Evolutionary conservation across 106 monocot species (phyloP).

Genomic region (Dendrobium nobile): DNA sequence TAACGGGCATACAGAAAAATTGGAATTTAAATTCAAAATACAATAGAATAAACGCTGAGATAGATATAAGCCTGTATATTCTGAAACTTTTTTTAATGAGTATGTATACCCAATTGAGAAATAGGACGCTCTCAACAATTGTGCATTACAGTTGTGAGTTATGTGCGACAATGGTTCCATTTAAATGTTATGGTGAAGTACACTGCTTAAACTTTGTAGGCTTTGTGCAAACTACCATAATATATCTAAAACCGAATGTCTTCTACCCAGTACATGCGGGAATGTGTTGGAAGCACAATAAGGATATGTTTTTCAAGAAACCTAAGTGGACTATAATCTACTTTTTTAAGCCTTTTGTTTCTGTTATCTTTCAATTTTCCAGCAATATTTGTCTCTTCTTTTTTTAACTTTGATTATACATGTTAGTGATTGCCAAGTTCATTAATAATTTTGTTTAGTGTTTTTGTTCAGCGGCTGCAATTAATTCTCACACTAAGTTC

Average conservation of each 20-base stretch:
- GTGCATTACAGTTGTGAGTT: background rate
- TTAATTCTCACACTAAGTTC: slow-evolving; percentile 46
- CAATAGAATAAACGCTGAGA: background rate
- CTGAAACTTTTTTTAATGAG: background rate
- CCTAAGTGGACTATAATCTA: slow-evolving; percentile 14
- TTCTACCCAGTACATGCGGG: slow-evolving; percentile 47
- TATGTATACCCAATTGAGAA: background rate
- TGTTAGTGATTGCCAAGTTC: background rate
- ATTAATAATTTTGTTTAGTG: slow-evolving; percentile 7
- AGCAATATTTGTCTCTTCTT: background rate
- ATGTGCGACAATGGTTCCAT: background rate
- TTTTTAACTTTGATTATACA: background rate
- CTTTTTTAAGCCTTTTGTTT: background rate
- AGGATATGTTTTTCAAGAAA: slow-evolving; percentile 54
- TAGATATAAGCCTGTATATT: background rate
- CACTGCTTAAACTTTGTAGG: background rate
- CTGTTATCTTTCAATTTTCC: background rate
- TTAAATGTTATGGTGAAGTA: background rate
- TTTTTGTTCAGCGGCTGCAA: slow-evolving; percentile 33
- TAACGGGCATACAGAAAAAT: background rate
- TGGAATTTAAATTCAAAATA: background rate
- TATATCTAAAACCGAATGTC: background rate
- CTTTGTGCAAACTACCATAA: background rate
- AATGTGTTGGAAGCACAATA: slow-evolving; percentile 57
- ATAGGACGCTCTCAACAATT: background rate